phyloP scores from a whole-genome alignment of 2,329 filamentous ascomycete species.

The Penicillium freii region DNA sequence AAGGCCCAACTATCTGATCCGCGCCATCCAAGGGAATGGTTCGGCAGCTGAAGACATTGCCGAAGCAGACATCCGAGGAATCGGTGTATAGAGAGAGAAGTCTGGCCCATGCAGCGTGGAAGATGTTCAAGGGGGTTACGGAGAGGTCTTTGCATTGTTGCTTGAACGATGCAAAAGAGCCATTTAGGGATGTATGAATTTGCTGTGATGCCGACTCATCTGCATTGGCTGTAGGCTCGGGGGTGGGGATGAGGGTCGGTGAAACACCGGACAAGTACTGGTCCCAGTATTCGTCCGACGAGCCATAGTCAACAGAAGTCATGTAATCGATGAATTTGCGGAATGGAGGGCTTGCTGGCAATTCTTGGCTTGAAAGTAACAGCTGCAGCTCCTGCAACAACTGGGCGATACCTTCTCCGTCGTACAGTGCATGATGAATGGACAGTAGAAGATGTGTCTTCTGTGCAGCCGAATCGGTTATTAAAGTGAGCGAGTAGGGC shows the following conservation, averaged over 20 bases:
- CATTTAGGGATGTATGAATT: conserved; percentile 24
- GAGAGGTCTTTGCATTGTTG: conserved; percentile 53
- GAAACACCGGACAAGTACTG: conserved; percentile 54
- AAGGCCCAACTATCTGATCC: conserved; percentile 76
- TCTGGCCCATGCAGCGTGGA: conserved; percentile 71
- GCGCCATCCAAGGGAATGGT: conserved; percentile 64
- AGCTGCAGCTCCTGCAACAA: conserved; percentile 70
- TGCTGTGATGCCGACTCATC: conserved; percentile 17
- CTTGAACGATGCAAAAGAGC: conserved; percentile 50
- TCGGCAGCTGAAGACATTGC: conserved; percentile 79
- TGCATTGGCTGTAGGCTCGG: neutral
- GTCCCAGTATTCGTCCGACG: conserved; percentile 66
- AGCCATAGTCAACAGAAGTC: conserved; percentile 47
- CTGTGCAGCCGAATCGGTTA: conserved; percentile 16
- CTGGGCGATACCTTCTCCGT: conserved; percentile 71
- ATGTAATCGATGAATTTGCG: conserved; percentile 63
- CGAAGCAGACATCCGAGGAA: conserved; percentile 73
- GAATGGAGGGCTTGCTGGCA: conserved; percentile 57
- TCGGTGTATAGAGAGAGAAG: conserved; percentile 58
- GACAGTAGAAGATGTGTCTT: conserved; percentile 43
- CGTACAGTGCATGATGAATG: conserved; percentile 82
- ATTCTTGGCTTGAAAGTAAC: conserved; percentile 47
- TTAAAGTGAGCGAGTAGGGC: conserved; percentile 30
- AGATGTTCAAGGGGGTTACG: conserved; percentile 63
- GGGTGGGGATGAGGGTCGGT: conserved; percentile 38